A percentile compares a stretch with the other conserved stretches of the same genome.
Evolutionary conservation across 352 stramenopile species (phyloP).

Genomic region (Globisporangium megalacanthum): DNA sequence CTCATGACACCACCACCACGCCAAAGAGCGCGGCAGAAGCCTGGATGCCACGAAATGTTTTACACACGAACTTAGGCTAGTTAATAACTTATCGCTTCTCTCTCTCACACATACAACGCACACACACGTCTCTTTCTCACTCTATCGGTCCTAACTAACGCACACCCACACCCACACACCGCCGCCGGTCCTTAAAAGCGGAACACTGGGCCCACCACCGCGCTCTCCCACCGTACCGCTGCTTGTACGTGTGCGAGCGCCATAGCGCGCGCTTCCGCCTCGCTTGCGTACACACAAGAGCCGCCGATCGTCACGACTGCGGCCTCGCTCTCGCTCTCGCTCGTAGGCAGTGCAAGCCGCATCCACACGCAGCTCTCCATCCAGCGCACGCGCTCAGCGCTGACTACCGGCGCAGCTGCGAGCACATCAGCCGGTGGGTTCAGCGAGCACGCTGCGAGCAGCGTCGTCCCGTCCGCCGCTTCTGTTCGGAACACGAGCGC

Average conservation of each 20-base stretch:
- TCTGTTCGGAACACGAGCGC: slow-evolving; percentile 10
- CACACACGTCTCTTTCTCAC: no score
- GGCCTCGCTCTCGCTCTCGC: slow-evolving; percentile 3
- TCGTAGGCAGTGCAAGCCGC: no score
- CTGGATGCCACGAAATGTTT: no score
- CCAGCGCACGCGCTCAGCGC: slow-evolving; percentile 46
- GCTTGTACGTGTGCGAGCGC: slow-evolving; percentile 4
- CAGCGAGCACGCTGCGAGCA: slow-evolving; percentile 70
- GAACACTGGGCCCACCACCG: slow-evolving; percentile 9
- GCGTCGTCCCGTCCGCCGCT: slow-evolving; percentile 38
- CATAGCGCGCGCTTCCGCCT: slow-evolving; percentile 11
- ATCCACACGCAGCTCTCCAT: slow-evolving; percentile 79
- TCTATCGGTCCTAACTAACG: slow-evolving; percentile 1
- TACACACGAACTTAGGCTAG: no score
- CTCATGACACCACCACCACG: no score
- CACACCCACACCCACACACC: no score
- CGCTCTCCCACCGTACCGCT: slow-evolving; percentile 7
- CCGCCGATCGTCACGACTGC: slow-evolving; percentile 45
- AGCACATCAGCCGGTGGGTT: slow-evolving; percentile 45
- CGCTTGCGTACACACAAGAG: slow-evolving; percentile 15
- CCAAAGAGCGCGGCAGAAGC: no score
- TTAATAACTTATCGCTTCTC: not conserved
- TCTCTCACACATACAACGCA: no score
- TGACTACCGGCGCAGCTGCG: slow-evolving; percentile 49
- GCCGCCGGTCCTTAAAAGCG: slow-evolving; percentile 9